Percentiles rank a stretch among this genome's conserved stretches.
These are phyloP conservation scores for Pueraria montana DNA, from an alignment of 306 rosid genomes.

Conservation along the genomic window DNA sequence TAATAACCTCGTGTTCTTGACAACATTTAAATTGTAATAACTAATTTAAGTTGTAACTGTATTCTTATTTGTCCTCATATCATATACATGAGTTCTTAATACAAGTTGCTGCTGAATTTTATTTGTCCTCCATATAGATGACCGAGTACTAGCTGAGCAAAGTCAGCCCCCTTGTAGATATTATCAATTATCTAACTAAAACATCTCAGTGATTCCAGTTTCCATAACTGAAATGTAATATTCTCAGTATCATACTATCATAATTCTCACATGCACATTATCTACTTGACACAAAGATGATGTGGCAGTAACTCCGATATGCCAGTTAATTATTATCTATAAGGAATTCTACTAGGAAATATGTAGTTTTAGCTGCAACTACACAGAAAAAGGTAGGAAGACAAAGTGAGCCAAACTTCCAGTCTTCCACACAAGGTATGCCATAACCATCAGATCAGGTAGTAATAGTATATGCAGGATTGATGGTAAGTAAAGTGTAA, in stretches of 20 bases:
- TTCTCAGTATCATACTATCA: not conserved
- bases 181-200: conserved; percentile 1
- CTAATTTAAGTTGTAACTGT: not conserved
- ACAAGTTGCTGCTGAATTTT: not conserved
- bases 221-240: not conserved
- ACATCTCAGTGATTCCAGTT: conserved; percentile 11
- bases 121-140: not conserved
- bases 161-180: conserved; percentile 14
- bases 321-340: not conserved
- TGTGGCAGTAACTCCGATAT: not conserved
- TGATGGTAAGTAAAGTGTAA: not conserved
- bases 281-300: not conserved
- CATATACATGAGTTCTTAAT: not conserved
- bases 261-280: conserved; percentile 21
- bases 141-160: not conserved
- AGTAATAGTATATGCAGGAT: conserved; percentile 30
- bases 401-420: conserved; percentile 5
- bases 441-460: conserved; percentile 25
- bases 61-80: not conserved
- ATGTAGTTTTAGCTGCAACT: not conserved
- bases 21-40: not conserved
- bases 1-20: not conserved
- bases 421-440: not conserved
- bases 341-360: conserved; percentile 7
- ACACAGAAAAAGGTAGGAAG: conserved; percentile 28